Evolutionary conservation across 306 rosid genomes (phyloP), one percentile per base, ranked within the genome.

Genomic region (Geum urbanum): DNA sequence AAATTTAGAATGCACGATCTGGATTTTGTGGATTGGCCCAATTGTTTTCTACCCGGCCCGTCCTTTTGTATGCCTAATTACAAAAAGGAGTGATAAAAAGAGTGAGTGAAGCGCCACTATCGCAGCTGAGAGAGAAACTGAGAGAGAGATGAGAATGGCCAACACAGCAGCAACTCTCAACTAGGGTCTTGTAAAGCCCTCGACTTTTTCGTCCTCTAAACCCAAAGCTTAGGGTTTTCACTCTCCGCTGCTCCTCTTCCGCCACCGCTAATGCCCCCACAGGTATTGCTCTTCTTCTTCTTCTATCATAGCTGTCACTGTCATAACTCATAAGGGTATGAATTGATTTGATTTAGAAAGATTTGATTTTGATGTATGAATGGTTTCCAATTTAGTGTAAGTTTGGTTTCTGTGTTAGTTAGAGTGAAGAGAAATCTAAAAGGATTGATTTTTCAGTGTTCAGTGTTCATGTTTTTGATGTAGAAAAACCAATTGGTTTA

Each of bases 211-310:
- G 4, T 14, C 45, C 39, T 47, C 55, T 15, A 73, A 73, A 43
- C 4, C 46, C 58, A 24, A 69, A 57, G 56, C 27, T 46, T 6
- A 54, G 63, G 52, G 63, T 64, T 54, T 73, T 78, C 47, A 68
- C 57, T 69, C 46, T 73, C 56, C 58, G 72, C 55, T 78, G 82
- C 75, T 73, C 75, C 72, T 24, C 27, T 24, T 51, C 78, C 54
- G 66, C 43, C 49, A 5, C 18, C n/a, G 37, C 65, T 3, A 14
- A 45, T 13, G 27, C 72, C 18, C 37, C 63, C 75, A 8, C 72
- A 1, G 82, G 27, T 24, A 24, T 24, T 24, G 27, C 27, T 24
- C 27, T n/a, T n/a, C n/a, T n/a, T n/a, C n/a, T n/a, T n/a, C n/a
- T n/a, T n/a, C n/a, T 24, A 2, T 24, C 2, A 24, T 24, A 24